phyloP scores from a whole-genome alignment of 2,329 filamentous ascomycete genomes.

The Cladosporium halotolerans region DNA sequence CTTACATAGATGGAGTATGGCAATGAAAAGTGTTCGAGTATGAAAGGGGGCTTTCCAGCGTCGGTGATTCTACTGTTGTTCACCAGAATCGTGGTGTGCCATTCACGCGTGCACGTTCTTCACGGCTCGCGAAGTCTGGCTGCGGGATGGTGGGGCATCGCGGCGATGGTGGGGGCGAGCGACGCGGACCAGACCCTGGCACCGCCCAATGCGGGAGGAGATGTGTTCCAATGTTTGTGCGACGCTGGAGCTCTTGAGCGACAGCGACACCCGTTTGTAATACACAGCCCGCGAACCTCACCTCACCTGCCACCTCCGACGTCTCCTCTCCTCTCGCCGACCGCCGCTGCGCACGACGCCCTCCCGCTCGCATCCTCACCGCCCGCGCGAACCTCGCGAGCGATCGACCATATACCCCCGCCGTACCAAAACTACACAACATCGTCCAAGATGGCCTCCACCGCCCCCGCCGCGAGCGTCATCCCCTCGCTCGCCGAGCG shows the following conservation, averaged over 20 bases:
- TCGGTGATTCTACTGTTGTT: too few relatives aligned
- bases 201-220: background rate
- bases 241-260: background rate
- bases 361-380: background rate
- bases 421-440: background rate
- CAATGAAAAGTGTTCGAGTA: constrained; percentile 9
- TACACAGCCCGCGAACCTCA: too few relatives aligned
- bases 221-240: constrained; percentile 5
- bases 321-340: too few relatives aligned
- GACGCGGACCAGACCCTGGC: background rate
- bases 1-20: constrained; percentile 2
- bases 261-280: too few relatives aligned
- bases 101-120: too few relatives aligned
- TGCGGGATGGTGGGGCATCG: too few relatives aligned
- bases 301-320: too few relatives aligned
- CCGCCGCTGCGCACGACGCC: background rate
- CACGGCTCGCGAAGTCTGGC: too few relatives aligned
- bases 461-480: constrained; percentile 38
- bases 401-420: background rate
- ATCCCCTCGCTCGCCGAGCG: constrained; percentile 76
- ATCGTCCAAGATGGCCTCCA: constrained; percentile 24
- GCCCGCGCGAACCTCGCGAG: background rate
- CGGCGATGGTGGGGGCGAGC: too few relatives aligned
- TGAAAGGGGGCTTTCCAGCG: too few relatives aligned
- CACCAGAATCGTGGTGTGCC: too few relatives aligned